Percentiles rank a stretch among this genome's conserved stretches.
Evolutionary conservation across 768 basidiomycete genomes (phyloP).

Genomic region (Lepiota subincarnata): DNA sequence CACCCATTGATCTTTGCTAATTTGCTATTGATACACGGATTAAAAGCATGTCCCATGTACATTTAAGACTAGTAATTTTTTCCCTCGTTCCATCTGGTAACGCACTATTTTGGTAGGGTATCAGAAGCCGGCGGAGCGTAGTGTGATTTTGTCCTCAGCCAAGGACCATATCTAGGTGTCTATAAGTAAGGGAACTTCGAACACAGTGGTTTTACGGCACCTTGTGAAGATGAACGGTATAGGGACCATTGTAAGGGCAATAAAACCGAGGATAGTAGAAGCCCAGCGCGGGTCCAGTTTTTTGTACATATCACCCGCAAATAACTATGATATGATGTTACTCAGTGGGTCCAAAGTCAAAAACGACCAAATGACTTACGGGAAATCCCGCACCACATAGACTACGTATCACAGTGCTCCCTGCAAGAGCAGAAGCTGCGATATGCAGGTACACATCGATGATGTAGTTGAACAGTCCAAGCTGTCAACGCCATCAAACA

Average conservation of each 20-base stretch:
- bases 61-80: too few species aligned
- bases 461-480: slow-evolving; percentile 55
- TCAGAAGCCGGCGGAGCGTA: slow-evolving; percentile 30
- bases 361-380: slow-evolving; percentile 20
- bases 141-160: slow-evolving; percentile 38
- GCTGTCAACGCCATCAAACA: slow-evolving; percentile 23
- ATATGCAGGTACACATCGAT: slow-evolving; percentile 55
- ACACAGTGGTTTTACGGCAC: slow-evolving; percentile 19
- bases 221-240: slow-evolving; percentile 44
- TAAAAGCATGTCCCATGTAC: too few species aligned
- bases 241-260: slow-evolving; percentile 49
- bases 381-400: slow-evolving; percentile 51
- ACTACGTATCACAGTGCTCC: slow-evolving; percentile 49
- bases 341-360: slow-evolving; percentile 2
- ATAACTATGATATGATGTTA: slow-evolving; percentile 33
- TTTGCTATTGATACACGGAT: too few species aligned
- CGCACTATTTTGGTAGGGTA: neutral
- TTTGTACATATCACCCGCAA: slow-evolving; percentile 52
- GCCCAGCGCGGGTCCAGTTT: slow-evolving; percentile 52
- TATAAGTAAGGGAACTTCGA: neutral
- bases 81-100: neutral
- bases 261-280: slow-evolving; percentile 50
- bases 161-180: slow-evolving; percentile 35
- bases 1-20: too few species aligned
- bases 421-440: slow-evolving; percentile 55